These are phyloP conservation scores for Thymus quinquecostatus DNA, from an alignment of 257 asterid genomes.

Conservation along the genomic window DNA sequence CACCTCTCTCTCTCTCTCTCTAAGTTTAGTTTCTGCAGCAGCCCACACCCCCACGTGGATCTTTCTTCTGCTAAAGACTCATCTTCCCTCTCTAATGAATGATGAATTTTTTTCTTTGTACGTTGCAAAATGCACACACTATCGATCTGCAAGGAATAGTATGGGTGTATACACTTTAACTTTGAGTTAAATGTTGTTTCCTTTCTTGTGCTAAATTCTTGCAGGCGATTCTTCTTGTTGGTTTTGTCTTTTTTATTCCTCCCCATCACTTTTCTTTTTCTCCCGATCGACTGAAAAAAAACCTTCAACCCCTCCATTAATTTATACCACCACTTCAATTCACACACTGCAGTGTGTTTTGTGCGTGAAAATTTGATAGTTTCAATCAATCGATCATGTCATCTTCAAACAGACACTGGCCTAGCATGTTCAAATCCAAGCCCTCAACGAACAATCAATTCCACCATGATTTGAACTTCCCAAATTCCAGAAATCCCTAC, in stretches of 20 bases:
- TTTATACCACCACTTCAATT: background rate
- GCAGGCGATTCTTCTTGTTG: slow-evolving; percentile 69
- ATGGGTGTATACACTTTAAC: slow-evolving; percentile 40
- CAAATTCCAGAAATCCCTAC: slow-evolving; percentile 24
- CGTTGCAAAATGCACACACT: slow-evolving; percentile 1
- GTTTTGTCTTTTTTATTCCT: slow-evolving; percentile 39
- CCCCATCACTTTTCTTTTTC: background rate
- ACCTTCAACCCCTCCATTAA: background rate
- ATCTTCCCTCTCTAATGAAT: slow-evolving; percentile 25
- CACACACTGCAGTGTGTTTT: background rate
- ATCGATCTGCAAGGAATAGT: background rate
- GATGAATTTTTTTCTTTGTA: slow-evolving; percentile 27
- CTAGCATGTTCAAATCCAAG: slow-evolving; percentile 67
- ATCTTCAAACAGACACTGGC: slow-evolving; percentile 68
- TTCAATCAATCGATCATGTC: slow-evolving; percentile 35
- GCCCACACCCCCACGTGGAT: slow-evolving; percentile 45
- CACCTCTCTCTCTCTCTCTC: slow-evolving; percentile 16
- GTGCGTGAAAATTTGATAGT: background rate
- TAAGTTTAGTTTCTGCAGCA: slow-evolving; percentile 24
- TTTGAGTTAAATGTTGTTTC: slow-evolving; percentile 54
- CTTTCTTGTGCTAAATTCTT: slow-evolving; percentile 40
- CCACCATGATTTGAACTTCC: slow-evolving; percentile 53
- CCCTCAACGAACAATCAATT: slow-evolving; percentile 58
- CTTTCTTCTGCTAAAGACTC: slow-evolving; percentile 16
- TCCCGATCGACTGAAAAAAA: background rate